Percentiles rank a stretch among this genome's conserved stretches.
phyloP scores from a whole-genome alignment of 2,329 filamentous ascomycete genomes.

The Clonostachys byssicola region DNA sequence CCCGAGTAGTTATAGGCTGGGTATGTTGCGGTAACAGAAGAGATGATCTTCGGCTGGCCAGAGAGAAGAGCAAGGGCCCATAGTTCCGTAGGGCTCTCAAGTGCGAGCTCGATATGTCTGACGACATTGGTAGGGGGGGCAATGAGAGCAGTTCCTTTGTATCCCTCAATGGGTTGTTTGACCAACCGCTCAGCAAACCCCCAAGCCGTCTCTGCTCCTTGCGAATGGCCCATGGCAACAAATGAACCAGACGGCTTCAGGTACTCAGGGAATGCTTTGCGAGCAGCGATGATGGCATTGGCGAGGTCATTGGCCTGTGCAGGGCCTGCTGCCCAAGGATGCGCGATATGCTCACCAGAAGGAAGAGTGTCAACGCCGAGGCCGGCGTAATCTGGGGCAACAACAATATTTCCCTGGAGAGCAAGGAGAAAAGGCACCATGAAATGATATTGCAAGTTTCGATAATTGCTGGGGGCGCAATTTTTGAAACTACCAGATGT shows the following conservation, averaged over 20 bases:
- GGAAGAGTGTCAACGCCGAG: neutral
- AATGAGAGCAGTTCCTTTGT: neutral
- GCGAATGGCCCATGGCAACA: neutral
- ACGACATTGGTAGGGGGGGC: neutral
- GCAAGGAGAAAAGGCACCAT: neutral
- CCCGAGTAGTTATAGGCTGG: constrained; percentile 3
- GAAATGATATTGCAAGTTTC: neutral
- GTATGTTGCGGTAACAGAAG: neutral
- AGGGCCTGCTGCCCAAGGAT: neutral
- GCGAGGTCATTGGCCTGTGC: neutral
- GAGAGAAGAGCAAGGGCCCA: neutral
- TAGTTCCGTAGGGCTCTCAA: too few relatives aligned
- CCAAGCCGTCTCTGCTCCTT: neutral
- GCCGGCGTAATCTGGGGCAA: neutral
- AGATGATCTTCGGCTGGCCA: neutral
- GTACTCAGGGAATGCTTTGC: neutral
- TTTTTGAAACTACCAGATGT: neutral
- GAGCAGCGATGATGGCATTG: neutral
- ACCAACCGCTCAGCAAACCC: neutral
- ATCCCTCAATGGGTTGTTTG: neutral
- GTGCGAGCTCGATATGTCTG: too few relatives aligned
- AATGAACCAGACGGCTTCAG: neutral
- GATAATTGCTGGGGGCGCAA: neutral
- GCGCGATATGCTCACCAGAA: neutral
- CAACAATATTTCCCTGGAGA: neutral